A percentile compares a stretch with the other conserved stretches of the same genome.
These are phyloP conservation scores for Xylariaceae sp. DNA, from an alignment of 2,329 filamentous ascomycete species.

Conservation along the genomic window DNA sequence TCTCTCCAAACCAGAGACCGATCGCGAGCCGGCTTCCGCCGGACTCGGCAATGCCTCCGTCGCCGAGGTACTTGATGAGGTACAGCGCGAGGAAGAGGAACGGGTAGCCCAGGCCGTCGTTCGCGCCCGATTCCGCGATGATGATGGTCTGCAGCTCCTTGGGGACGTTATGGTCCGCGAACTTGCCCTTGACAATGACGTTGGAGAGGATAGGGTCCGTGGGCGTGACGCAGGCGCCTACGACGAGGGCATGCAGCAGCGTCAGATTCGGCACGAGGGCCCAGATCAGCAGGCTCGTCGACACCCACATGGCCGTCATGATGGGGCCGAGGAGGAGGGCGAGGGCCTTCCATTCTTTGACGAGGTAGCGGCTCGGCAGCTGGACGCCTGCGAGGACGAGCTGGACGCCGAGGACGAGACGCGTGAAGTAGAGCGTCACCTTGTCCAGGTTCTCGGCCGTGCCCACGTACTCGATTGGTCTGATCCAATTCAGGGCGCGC, in stretches of 20 bases:
- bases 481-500: constrained; percentile 68
- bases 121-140: constrained; percentile 77
- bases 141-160: constrained; percentile 75
- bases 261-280: constrained; percentile 63
- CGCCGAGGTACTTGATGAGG: constrained; percentile 68
- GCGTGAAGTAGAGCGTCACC: constrained; percentile 77
- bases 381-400: constrained; percentile 85
- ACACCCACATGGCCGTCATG: constrained; percentile 83
- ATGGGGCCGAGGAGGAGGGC: constrained; percentile 71
- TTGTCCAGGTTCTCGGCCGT: constrained; percentile 55
- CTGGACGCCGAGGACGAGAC: constrained; percentile 84
- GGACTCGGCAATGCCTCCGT: constrained; percentile 47
- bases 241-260: constrained; percentile 72
- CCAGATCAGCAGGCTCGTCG: constrained; percentile 74
- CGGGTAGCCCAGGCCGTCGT: constrained; percentile 84
- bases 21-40: constrained; percentile 64
- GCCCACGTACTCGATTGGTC: constrained; percentile 68
- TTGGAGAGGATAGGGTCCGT: constrained; percentile 86
- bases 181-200: constrained; percentile 88
- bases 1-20: constrained; percentile 78
- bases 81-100: constrained; percentile 84
- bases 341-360: constrained; percentile 72
- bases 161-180: constrained; percentile 86
- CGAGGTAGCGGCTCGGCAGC: constrained; percentile 75
- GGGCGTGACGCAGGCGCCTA: constrained; percentile 84